A percentile compares a stretch with the other conserved stretches of the same genome.
phyloP scores from a whole-genome alignment of 257 asterid species.

The Nicotiana tabacum region DNA sequence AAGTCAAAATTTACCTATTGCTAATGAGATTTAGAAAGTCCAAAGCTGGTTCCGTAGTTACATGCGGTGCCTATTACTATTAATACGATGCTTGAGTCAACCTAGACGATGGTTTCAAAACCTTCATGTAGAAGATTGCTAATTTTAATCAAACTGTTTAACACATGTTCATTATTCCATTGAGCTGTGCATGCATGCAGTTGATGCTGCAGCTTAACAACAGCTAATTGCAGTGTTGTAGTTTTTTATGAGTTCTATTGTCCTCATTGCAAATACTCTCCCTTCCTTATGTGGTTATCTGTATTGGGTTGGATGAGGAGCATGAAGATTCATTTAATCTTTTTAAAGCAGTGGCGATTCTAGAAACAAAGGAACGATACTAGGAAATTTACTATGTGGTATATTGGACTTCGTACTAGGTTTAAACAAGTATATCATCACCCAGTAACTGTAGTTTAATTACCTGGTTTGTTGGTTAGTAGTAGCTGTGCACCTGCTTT shows the following conservation, averaged over 20 bases:
- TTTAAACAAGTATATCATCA: background rate
- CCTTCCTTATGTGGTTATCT: background rate
- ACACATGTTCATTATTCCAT: background rate
- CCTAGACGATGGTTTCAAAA: background rate
- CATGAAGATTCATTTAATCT: background rate
- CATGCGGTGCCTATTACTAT: background rate
- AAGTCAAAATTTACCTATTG: background rate
- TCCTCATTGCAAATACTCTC: background rate
- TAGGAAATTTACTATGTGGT: background rate
- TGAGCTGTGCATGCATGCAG: slow-evolving; percentile 1
- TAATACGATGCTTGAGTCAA: background rate
- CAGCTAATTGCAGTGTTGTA: background rate
- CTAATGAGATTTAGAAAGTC: slow-evolving; percentile 1
- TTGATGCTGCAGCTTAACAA: background rate
- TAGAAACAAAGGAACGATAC: background rate
- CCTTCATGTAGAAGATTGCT: background rate
- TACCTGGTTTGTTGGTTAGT: background rate
- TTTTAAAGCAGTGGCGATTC: background rate
- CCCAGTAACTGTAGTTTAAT: background rate
- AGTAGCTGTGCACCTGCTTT: background rate
- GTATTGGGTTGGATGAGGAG: background rate
- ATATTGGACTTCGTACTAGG: background rate
- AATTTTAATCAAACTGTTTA: background rate
- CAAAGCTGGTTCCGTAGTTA: background rate
- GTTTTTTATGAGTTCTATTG: background rate